Evolutionary conservation across 1,139 yeast species (phyloP), one percentile per base, ranked within the genome.

Genomic region (Pichia sp.): DNA sequence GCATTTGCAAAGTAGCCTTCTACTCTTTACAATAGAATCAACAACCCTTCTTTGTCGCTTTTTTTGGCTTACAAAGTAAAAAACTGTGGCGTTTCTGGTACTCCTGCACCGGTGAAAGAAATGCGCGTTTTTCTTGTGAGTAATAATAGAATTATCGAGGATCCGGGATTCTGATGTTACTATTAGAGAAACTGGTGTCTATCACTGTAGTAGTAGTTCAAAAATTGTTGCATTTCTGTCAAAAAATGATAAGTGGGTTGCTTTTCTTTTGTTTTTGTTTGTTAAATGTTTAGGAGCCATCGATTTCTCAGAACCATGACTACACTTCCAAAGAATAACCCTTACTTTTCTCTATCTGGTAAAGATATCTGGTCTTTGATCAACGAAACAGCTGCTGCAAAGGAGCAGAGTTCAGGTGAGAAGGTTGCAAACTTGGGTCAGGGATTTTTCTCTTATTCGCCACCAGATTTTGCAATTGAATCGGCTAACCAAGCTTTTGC

Each of bases 321-420:
- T 5, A 33, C 49, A 33, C 52, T 64, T 32, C 66, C 66, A 26
- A 54, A 58, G 49, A 76, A 74, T 58, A 81, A 81, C 62, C 81
- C 80, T 3, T 82, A 82, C 61, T 83, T 84, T 64, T 70, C 77
- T 43, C 71, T 74, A 36, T 77, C 77, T 10, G 76, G 76, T 49
- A 86, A 88, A 62, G 98, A 92, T 61, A 88, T 92, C 39, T 92
- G 98, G 98, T 75, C 94, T 10, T 69, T 92, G 53, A 85, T 94
- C 64, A 92, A 92, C 60, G 97, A 90, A 59, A 83, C 97, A 2
- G 97, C 97, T 0, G 95, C 95, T 3, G 75, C 77, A 5, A 86
- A 95, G 11, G 66, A 67, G 33, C 66, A 65, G 39, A 77, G 75
- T 46, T 67, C 78, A 32, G 87, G 87, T 23, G 72, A 81, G 53